Base-by-base conservation (phyloP, 2,329 filamentous ascomycete genomes). In the Amauroascus niger region DNA sequence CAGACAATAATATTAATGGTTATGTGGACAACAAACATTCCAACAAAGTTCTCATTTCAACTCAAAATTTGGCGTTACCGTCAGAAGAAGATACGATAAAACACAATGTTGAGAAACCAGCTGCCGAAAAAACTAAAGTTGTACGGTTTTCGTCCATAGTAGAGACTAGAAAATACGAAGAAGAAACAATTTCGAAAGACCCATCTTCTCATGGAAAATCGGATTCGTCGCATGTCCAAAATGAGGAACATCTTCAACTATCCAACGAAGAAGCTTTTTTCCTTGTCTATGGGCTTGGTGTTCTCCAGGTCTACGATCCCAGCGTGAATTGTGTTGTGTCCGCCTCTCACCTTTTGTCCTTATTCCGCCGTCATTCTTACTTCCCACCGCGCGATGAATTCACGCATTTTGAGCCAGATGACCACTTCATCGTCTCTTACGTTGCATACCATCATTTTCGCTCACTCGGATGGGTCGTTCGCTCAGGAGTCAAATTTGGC, bases 371-470 rank as follows among this genome's bases (percentile, higher is more conserved):
- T 49, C 73, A 84, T 61, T 88, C 85, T 0, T 82, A 82, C 61
- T 86, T 85, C 50, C 86, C 86, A 6, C 77, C 83, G 7, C 73
- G 74, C 9, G 65, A 62, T 13, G 41, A 63, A 13, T 65, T 63
- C 18, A 63, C 66, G 6, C 65, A 69, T 9, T 74, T 88, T 2
- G 75, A 78, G 14, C 82, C 88, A 0, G 88, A 95, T 66, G 87
- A 95, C 63, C 79, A 81, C 0, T 98, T 98, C 68, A 73, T 97
- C 18, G 68, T 95, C 0, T 84, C 88, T 55, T 98, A 97, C 64
- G 83, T 82, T 11, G 88, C 88, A 16, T 98, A 95, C 67, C 93
- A 98, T 66, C 91, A 98, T 67, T 98, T 95, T 72, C 85, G 93
- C 35, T 95, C 89, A 0, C 76, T 97, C 0, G 93, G 93, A 22